Evolutionary conservation across 495 filamentous ascomycete genomes (phyloP).

Genomic region (Aspergillus bertholletiae): DNA sequence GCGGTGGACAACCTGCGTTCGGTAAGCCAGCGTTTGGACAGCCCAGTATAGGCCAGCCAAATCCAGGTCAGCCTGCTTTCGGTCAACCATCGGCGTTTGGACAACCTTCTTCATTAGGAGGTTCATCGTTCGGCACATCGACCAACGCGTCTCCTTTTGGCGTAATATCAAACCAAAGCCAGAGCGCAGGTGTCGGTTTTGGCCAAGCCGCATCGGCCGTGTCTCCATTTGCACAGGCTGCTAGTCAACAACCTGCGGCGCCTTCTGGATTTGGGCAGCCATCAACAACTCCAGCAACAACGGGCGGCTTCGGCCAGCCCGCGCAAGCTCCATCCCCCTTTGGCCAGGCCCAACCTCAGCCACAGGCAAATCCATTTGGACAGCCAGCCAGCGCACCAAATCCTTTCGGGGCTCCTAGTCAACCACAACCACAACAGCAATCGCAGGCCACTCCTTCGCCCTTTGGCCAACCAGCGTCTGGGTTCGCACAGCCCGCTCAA

Average conservation of each 20-base stretch:
- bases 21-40: conserved; percentile 39
- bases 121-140: conserved; percentile 24
- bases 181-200: conserved; percentile 25
- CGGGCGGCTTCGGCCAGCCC: conserved; percentile 32
- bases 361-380: conserved; percentile 23
- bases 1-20: conserved; percentile 19
- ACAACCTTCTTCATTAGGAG: conserved; percentile 27
- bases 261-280: conserved; percentile 26
- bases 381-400: background rate
- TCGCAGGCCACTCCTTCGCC: conserved; percentile 14
- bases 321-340: conserved; percentile 25
- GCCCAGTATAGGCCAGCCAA: conserved; percentile 24
- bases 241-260: conserved; percentile 15
- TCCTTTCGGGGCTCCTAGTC: conserved; percentile 25
- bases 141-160: conserved; percentile 31
- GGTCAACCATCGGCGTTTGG: conserved; percentile 26
- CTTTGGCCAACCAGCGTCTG: conserved; percentile 28
- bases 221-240: conserved; percentile 31
- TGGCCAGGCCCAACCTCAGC: conserved; percentile 17
- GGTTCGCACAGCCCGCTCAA: conserved; percentile 3
- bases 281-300: conserved; percentile 13
- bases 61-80: conserved; percentile 25
- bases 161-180: conserved; percentile 23
- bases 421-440: conserved; percentile 17
- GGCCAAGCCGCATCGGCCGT: conserved; percentile 19